Evolutionary conservation across 2,329 filamentous ascomycete genomes (phyloP).

Genomic region (Beauveria scarabaeidicola): DNA sequence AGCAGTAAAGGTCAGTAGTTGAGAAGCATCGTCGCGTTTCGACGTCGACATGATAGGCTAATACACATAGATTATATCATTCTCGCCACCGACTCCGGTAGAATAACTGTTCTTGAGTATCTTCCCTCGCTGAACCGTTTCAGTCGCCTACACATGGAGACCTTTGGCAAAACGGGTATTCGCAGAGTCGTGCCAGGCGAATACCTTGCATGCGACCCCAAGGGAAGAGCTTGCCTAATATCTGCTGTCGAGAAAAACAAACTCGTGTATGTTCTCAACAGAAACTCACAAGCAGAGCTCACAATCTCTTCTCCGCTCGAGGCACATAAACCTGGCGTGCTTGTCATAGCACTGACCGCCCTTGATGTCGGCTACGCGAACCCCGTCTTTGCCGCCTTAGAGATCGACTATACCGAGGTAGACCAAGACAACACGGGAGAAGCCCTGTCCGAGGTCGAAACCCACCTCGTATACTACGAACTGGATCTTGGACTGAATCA

Average conservation of each 20-base stretch:
- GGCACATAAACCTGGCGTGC: slow-evolving; percentile 83
- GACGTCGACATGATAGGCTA: slow-evolving; percentile 15
- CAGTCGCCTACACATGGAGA: slow-evolving; percentile 85
- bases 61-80: slow-evolving; percentile 77
- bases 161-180: slow-evolving; percentile 94
- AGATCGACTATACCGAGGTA: slow-evolving; percentile 84
- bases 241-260: slow-evolving; percentile 98
- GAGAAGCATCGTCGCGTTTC: slow-evolving; percentile 26
- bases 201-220: slow-evolving; percentile 91
- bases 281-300: slow-evolving; percentile 87
- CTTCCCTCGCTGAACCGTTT: slow-evolving; percentile 79
- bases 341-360: slow-evolving; percentile 81
- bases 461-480: slow-evolving; percentile 92
- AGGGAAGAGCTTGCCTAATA: slow-evolving; percentile 89
- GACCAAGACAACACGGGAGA: slow-evolving; percentile 86
- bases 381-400: slow-evolving; percentile 88
- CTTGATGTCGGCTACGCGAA: slow-evolving; percentile 96
- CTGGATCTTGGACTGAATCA: slow-evolving; percentile 94
- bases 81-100: slow-evolving; percentile 88
- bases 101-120: slow-evolving; percentile 91
- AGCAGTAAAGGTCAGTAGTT: slow-evolving; percentile 83
- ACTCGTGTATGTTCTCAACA: slow-evolving; percentile 95
- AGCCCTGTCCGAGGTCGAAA: slow-evolving; percentile 74
- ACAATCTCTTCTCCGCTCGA: slow-evolving; percentile 96
- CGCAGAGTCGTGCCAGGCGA: slow-evolving; percentile 91